Percentiles rank a stretch among this genome's conserved stretches.
Evolutionary conservation across 2,329 filamentous ascomycete species (phyloP).

Genomic region (Aspergillus ustus): DNA sequence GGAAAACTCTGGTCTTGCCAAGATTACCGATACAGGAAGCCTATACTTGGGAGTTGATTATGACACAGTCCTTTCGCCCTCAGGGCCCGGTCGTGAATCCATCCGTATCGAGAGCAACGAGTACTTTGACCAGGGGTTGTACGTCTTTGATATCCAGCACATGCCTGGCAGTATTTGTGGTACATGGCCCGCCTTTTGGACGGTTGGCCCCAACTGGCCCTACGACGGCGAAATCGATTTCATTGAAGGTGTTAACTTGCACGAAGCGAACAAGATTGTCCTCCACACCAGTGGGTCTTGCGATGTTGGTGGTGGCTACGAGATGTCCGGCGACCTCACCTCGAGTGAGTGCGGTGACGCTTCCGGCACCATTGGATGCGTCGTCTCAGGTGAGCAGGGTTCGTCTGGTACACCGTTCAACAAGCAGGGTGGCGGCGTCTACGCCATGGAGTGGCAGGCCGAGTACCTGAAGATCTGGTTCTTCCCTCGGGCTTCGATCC

Average conservation of each 20-base stretch:
- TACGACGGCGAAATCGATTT: conserved; percentile 55
- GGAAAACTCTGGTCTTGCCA: conserved; percentile 41
- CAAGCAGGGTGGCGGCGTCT: conserved; percentile 52
- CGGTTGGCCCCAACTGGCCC: conserved; percentile 48
- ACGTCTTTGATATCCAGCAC: conserved; percentile 54
- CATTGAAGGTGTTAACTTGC: conserved; percentile 56
- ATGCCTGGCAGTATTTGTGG: conserved; percentile 55
- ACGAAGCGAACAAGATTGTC: conserved; percentile 51
- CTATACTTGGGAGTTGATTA: conserved; percentile 54
- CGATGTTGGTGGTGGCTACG: conserved; percentile 44
- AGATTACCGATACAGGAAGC: conserved; percentile 38
- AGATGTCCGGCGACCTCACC: conserved; percentile 55
- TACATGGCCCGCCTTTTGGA: conserved; percentile 58
- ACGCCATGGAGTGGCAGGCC: conserved; percentile 54
- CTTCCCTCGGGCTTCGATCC: conserved; percentile 52
- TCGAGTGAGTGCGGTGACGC: conserved; percentile 55
- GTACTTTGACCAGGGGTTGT: conserved; percentile 51
- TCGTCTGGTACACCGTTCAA: conserved; percentile 62
- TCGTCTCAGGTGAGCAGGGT: conserved; percentile 43
- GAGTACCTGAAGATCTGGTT: conserved; percentile 57
- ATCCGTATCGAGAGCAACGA: conserved; percentile 52
- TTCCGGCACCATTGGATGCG: conserved; percentile 45
- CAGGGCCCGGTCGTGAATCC: conserved; percentile 47
- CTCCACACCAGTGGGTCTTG: conserved; percentile 55
- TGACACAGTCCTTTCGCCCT: conserved; percentile 39